These are phyloP conservation scores for Trametes cubensis DNA, from an alignment of 768 basidiomycete genomes.

Conservation along the genomic window DNA sequence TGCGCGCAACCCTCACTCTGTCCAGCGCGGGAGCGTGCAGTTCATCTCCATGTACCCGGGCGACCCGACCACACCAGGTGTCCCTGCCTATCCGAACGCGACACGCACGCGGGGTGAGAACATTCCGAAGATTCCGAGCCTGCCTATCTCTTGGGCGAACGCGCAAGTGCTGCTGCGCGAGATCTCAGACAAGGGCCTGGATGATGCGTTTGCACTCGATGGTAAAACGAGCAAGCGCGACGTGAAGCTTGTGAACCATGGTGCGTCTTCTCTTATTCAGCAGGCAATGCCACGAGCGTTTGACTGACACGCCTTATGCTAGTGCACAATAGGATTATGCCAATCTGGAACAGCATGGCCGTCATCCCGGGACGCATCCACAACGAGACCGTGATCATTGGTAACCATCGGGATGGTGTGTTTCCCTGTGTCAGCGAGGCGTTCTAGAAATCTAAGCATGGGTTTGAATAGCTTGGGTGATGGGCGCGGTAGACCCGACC, in stretches of 20 bases:
- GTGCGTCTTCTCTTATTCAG: conserved; percentile 50
- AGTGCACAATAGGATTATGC: conserved; percentile 79
- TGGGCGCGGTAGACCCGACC: conserved; percentile 78
- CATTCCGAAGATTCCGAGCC: conserved; percentile 75
- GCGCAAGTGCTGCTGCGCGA: conserved; percentile 61
- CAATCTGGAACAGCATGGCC: conserved; percentile 90
- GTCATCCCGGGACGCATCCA: conserved; percentile 80
- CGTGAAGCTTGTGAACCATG: conserved; percentile 62
- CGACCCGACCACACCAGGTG: conserved; percentile 85
- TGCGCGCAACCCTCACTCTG: conserved; percentile 80
- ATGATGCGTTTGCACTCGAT: conserved; percentile 47
- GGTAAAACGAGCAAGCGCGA: conserved; percentile 51
- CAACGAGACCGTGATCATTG: conserved; percentile 85
- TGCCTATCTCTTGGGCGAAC: conserved; percentile 89
- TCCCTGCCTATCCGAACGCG: conserved; percentile 82
- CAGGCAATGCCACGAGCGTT: conserved; percentile 40
- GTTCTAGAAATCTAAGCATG: too few species aligned
- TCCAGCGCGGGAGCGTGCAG: conserved; percentile 86
- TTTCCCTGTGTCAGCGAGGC: neutral
- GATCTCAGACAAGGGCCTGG: conserved; percentile 43
- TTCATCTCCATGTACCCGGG: conserved; percentile 60
- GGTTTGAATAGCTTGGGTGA: conserved; percentile 52
- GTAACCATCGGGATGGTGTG: conserved; percentile 85
- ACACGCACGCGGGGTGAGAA: conserved; percentile 64
- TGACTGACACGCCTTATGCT: neutral